These are phyloP conservation scores for Echria macrotheca DNA, from an alignment of 495 filamentous ascomycete genomes.

Conservation along the genomic window DNA sequence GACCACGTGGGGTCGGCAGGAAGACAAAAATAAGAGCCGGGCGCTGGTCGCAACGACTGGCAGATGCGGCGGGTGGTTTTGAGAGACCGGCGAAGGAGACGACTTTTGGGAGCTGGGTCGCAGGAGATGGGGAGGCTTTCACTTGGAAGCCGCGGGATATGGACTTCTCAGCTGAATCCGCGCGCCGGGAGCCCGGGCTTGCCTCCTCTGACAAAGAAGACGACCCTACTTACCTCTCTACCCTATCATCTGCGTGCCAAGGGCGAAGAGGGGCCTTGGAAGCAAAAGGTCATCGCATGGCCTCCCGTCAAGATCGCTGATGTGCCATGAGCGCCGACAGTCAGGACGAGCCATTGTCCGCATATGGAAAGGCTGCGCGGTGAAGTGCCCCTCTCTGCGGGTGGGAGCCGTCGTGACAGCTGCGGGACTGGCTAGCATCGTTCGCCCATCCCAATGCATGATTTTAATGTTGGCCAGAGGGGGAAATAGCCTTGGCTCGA, in stretches of 20 bases:
- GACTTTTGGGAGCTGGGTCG: too few species aligned
- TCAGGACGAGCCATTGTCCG: background rate
- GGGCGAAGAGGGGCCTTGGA: background rate
- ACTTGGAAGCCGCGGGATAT: background rate
- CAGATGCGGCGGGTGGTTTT: too few species aligned
- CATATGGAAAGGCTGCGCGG: background rate
- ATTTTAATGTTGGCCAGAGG: background rate
- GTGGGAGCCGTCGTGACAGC: too few species aligned
- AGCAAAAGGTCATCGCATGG: background rate
- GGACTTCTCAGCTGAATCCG: too few species aligned
- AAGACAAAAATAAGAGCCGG: background rate
- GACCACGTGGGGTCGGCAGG: background rate
- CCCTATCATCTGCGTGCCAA: background rate
- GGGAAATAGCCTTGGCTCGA: slow-evolving; percentile 5
- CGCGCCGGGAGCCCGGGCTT: background rate
- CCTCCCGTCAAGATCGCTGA: background rate
- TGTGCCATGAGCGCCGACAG: too few species aligned
- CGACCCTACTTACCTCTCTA: background rate
- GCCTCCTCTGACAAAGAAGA: background rate
- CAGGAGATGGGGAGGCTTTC: too few species aligned
- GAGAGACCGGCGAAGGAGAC: too few species aligned
- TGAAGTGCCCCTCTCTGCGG: background rate
- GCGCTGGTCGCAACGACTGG: too few species aligned
- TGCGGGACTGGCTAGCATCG: background rate
- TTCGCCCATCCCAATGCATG: slow-evolving; percentile 11